Evolutionary conservation across 1,284 basidiomycete species (phyloP).

Genomic region (Rhodotorula mucilaginosa): DNA sequence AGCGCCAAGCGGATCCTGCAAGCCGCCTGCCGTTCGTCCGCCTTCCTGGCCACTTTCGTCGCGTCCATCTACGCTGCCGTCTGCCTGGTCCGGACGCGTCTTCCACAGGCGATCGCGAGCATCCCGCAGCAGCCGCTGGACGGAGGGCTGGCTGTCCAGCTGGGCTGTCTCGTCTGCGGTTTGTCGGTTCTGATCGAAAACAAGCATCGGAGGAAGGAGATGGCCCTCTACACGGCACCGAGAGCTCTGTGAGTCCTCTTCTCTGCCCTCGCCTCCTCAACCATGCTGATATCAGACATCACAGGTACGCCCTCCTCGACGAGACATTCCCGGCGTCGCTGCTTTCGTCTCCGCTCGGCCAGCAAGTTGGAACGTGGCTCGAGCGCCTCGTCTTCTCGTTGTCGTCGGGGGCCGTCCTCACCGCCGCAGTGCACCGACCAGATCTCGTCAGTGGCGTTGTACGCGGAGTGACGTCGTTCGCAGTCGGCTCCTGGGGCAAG

Average conservation of each 20-base stretch:
- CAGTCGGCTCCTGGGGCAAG: constrained; percentile 6
- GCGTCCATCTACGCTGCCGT: constrained; percentile 45
- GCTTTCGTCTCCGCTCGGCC: constrained; percentile 10
- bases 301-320: constrained; percentile 38
- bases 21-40: constrained; percentile 47
- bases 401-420: constrained; percentile 30
- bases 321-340: constrained; percentile 33
- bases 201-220: constrained; percentile 49
- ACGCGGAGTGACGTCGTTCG: constrained; percentile 23
- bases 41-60: constrained; percentile 50
- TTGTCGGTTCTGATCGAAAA: constrained; percentile 49
- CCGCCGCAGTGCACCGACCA: constrained; percentile 33
- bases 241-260: constrained; percentile 43
- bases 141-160: constrained; percentile 41
- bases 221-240: constrained; percentile 51
- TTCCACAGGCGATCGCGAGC: constrained; percentile 17
- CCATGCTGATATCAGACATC: not conserved
- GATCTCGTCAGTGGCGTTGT: constrained; percentile 37
- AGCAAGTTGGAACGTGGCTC: constrained; percentile 25
- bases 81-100: constrained; percentile 34
- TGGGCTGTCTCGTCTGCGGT: constrained; percentile 41
- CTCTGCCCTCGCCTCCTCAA: too few species aligned
- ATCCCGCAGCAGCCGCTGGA: constrained; percentile 43
- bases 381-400: constrained; percentile 37
- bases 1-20: constrained; percentile 44